Conservation (phyloP, 805 yeast species). For the Lipomyces japonicus region DNA sequence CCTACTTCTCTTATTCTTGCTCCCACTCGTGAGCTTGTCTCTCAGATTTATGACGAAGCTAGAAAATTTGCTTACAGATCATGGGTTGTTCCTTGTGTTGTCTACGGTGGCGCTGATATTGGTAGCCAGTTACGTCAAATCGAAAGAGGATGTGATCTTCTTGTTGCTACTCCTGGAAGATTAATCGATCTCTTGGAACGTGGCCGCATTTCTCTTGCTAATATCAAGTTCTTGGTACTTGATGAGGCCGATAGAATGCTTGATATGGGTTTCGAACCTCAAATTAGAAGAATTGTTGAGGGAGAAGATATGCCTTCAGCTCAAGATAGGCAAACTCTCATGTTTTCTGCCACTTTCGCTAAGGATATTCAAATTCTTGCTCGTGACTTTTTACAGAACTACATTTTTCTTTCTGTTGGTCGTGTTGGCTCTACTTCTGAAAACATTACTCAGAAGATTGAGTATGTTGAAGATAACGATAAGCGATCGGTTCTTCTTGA, state of each 20-base stretch:
- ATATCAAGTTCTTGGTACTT: constrained; percentile 87
- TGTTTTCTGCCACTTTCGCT: constrained; percentile 99
- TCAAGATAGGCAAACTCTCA: constrained; percentile 86
- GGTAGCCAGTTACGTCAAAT: constrained; percentile 81
- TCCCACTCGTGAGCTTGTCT: constrained; percentile 98
- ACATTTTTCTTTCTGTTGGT: constrained; percentile 95
- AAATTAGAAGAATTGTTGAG: constrained; percentile 96
- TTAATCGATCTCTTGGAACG: constrained; percentile 92
- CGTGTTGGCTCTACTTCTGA: constrained; percentile 99
- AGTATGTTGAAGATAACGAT: constrained; percentile 89
- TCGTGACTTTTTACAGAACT: constrained; percentile 92
- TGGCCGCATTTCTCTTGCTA: constrained; percentile 83
- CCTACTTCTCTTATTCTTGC: constrained; percentile 96
- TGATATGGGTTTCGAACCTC: constrained; percentile 99
- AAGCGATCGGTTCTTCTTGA: constrained; percentile 88
- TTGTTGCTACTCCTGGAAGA: constrained; percentile 99
- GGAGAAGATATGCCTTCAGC: constrained; percentile 97
- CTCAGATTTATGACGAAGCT: constrained; percentile 94
- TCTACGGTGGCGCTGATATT: constrained; percentile 97
- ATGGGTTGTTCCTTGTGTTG: constrained; percentile 95
- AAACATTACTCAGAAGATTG: constrained; percentile 90
- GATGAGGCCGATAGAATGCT: constrained; percentile 99
- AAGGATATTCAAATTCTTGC: constrained; percentile 95
- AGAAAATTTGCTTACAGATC: constrained; percentile 95
- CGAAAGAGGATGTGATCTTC: constrained; percentile 89